These are phyloP conservation scores for Pythium graminicola DNA, from an alignment of 352 stramenopile species.

Conservation along the genomic window DNA sequence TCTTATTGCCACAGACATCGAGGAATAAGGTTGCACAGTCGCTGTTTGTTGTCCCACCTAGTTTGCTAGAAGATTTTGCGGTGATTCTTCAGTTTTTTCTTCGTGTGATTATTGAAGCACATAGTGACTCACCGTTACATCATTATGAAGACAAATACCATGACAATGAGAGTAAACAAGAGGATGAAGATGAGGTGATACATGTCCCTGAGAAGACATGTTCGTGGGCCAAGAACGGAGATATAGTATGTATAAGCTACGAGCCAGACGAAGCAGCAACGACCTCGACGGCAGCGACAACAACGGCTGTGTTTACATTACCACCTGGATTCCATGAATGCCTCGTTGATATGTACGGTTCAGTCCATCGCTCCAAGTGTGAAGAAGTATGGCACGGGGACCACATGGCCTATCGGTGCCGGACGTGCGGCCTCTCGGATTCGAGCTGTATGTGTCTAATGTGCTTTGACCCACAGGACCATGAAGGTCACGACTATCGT, in stretches of 20 bases:
- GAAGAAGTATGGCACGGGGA: conserved; percentile 84
- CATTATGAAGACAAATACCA: conserved; percentile 9
- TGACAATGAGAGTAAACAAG: background rate
- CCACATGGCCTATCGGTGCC: conserved; percentile 82
- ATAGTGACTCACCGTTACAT: conserved; percentile 26
- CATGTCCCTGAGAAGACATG: conserved; percentile 20
- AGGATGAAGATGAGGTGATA: background rate
- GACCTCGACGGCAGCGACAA: conserved; percentile 3
- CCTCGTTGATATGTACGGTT: conserved; percentile 46
- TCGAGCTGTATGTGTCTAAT: conserved; percentile 82
- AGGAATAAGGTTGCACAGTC: conserved; percentile 40
- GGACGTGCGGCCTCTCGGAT: conserved; percentile 77
- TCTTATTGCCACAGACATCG: conserved; percentile 28
- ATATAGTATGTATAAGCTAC: conserved; percentile 29
- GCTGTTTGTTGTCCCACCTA: conserved; percentile 37
- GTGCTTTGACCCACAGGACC: conserved; percentile 73
- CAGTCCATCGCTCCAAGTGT: conserved; percentile 67
- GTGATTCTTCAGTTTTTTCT: conserved; percentile 59
- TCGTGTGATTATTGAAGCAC: conserved; percentile 49
- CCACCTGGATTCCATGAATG: conserved; percentile 41
- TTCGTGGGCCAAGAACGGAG: conserved; percentile 30
- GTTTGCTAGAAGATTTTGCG: conserved; percentile 39
- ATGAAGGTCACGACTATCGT: conserved; percentile 75
- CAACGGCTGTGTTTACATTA: conserved; percentile 28
- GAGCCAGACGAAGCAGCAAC: conserved; percentile 26